Conservation (phyloP, 1,284 basidiomycete genomes). For the Tremellales sp. region DNA sequence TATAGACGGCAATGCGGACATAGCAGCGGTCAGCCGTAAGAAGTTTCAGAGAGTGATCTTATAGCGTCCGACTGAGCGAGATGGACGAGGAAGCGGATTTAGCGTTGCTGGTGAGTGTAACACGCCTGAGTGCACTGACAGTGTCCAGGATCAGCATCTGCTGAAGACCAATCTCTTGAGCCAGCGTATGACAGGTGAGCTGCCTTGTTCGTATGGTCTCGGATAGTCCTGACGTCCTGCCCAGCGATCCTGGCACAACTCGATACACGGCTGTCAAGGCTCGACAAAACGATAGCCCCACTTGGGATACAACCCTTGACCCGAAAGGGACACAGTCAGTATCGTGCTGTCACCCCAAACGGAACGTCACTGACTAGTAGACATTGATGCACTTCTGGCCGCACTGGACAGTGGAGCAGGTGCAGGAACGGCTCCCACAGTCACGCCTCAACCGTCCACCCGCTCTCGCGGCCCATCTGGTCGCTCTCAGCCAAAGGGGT, state of each 20-base stretch:
- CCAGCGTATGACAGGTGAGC: slow-evolving; percentile 45
- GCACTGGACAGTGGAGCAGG: slow-evolving; percentile 1
- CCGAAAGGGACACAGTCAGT: slow-evolving; percentile 32
- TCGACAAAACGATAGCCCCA: slow-evolving; percentile 47
- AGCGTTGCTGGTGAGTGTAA: slow-evolving; percentile 40
- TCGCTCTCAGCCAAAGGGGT: slow-evolving; percentile 14
- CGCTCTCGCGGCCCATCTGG: background rate
- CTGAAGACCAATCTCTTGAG: slow-evolving; percentile 46
- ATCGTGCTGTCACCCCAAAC: background rate
- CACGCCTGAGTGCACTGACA: too few species aligned
- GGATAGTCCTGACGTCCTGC: background rate
- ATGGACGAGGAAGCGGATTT: slow-evolving; percentile 49
- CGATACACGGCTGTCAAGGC: slow-evolving; percentile 40
- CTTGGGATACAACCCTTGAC: slow-evolving; percentile 42
- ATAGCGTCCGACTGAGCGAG: too few species aligned
- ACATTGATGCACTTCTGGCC: slow-evolving; percentile 31
- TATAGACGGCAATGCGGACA: too few species aligned
- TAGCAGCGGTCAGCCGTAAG: too few species aligned
- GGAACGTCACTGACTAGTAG: slow-evolving; percentile 11
- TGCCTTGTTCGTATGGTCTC: background rate
- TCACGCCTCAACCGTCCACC: slow-evolving; percentile 2
- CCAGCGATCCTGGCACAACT: slow-evolving; percentile 44
- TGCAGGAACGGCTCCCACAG: slow-evolving; percentile 6
- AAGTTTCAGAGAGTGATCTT: too few species aligned
- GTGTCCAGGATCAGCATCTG: slow-evolving; percentile 44